Base-by-base conservation (phyloP, 352 stramenopile genomes). In the Aphanomyces astaci region DNA sequence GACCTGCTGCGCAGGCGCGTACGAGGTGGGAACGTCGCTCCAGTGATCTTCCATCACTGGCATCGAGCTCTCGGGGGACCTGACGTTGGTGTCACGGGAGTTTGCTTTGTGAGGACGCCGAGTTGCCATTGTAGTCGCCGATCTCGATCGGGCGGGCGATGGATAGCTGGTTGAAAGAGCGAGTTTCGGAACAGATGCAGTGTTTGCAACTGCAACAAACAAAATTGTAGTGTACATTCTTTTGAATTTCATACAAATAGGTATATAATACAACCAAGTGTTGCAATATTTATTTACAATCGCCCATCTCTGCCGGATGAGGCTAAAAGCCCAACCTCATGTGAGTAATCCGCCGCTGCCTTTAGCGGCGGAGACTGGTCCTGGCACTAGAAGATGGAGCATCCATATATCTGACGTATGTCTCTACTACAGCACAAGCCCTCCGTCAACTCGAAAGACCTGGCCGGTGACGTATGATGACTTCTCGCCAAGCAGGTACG, bases 381-480 rank as follows among this genome's bases (percentile, higher is more conserved):
- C 9, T 46, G 17, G 9, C 39, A 17, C 17, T 9, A 46, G 39
- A 17, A 46, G n/a, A n/a, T n/a, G 36, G 36, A 43, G 36, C 36
- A 43, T 43, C 7, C 36, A 43, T 15, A 43, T n/a, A n/a, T n/a
- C n/a, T n/a, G n/a, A n/a, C n/a, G 56, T 24, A 64, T 19, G 2
- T 5, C 36, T 15, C 15, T 24, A 27, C 27, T 86, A 94, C 52
- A 94, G 80, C 31, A 89, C 66, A 22, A 94, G 70, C 3, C 87
- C 87, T 59, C 87, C 87, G 33, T 94, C 86, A 40, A 93, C 75
- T 17, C 86, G 80, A 70, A 96, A 84, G 71, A 80, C 83, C 70
- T 94, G 84, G 22, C 87, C 87, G 33, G 86, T 96, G 71, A 94
- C 91, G 74, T 93, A 96, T 30, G 78, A 80, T 11, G 83, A 81